Evolutionary conservation across 1,139 yeast species (phyloP), one percentile per base, ranked within the genome.

Genomic region (Yamadazyma triangularis): DNA sequence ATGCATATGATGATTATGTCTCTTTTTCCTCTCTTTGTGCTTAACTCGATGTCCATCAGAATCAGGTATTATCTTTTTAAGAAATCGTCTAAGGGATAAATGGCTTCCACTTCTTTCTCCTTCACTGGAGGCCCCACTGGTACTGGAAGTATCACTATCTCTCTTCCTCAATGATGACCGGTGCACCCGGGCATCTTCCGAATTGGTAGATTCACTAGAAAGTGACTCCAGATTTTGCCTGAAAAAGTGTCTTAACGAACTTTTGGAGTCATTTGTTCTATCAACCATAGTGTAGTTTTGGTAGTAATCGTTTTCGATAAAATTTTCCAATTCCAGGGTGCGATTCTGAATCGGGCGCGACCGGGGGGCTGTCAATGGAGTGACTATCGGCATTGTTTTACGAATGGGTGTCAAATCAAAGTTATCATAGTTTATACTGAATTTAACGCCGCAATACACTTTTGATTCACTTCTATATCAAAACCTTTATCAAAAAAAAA

Each of bases 71-170:
- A 66, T 50, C 35, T 61, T 64, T 36, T 63, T 62, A 38, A 67
- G 50, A 40, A 67, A 66, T 27, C 73, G 42, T 33, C 48, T 56
- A 33, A 67, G 51, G 24, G 69, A 60, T 20, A 60, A 54, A 38
- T 60, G 68, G 21, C 41, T 35, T 3, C 23, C 24, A 24, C 33
- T 37, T 13, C 23, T 24, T 3, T 19, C 33, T 14, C 32, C 30
- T 10, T 25, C 28, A 16, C 13, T 30, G 19, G 30, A 25, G 1
- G 36, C 42, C 4, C 35, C 45, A 11, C 37, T 29, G 11, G 47
- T 42, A 13, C 38, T 34, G 11, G 31, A 24, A 14, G 23, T 32
- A 9, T 25, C 28, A 12, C 39, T 32, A 27, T 44, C 48, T 29
- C 45, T 28, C 18, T 40, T 40, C 27, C 31, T 36, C 12, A 44